Conservation (phyloP, 139 green algal species). For the Ettlia oleoabundans region DNA sequence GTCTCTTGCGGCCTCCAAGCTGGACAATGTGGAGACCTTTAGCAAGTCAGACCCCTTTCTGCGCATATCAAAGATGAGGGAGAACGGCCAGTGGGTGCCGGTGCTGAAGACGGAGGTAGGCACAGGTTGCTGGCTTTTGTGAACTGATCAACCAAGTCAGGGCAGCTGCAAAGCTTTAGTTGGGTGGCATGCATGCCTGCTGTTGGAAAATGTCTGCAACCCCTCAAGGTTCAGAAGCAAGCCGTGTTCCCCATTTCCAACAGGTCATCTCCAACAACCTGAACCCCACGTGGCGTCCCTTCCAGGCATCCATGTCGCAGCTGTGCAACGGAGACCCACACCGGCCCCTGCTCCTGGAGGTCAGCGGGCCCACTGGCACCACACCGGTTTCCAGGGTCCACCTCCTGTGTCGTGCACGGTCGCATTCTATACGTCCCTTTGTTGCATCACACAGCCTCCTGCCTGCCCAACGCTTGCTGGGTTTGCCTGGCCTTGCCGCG, state of each 20-base stretch:
- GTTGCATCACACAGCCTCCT: too few relatives aligned
- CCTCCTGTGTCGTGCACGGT: too few relatives aligned
- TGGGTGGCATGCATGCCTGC: too few relatives aligned
- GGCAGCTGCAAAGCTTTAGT: too few relatives aligned
- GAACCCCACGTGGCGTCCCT: constrained; percentile 44
- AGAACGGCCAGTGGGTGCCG: constrained; percentile 41
- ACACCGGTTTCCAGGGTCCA: too few relatives aligned
- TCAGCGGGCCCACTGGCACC: too few relatives aligned
- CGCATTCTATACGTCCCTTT: too few relatives aligned
- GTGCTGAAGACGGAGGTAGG: constrained; percentile 47
- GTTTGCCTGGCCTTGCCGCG: too few relatives aligned
- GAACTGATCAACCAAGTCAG: not conserved
- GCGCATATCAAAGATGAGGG: constrained; percentile 28
- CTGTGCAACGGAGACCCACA: constrained; percentile 51
- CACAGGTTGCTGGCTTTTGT: not conserved
- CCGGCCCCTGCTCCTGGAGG: constrained; percentile 39
- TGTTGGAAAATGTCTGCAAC: too few relatives aligned
- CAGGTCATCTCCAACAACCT: constrained; percentile 50
- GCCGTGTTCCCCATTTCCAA: not conserved
- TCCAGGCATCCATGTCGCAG: constrained; percentile 34
- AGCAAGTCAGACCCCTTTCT: constrained; percentile 30
- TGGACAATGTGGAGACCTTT: constrained; percentile 46
- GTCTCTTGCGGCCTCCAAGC: not conserved
- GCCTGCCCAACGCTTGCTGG: too few relatives aligned
- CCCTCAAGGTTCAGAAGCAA: not conserved